These are phyloP conservation scores for Chloris gayana DNA, from an alignment of 176 grass and related monocot species.

Conservation along the genomic window DNA sequence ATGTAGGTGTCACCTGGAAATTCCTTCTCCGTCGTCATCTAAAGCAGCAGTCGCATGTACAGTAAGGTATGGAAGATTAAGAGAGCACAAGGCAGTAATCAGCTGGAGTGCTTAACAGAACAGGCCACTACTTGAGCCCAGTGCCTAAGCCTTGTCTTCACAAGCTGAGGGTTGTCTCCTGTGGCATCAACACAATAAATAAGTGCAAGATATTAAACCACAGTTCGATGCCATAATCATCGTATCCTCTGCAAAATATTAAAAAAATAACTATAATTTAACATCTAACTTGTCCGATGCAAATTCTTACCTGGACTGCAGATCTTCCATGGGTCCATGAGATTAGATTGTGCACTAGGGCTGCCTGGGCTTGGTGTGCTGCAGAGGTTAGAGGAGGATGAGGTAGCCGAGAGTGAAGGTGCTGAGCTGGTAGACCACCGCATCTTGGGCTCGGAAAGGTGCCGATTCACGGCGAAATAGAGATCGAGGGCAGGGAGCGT, in stretches of 20 bases:
- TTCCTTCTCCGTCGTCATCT: constrained; percentile 9
- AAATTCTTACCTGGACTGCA: constrained; percentile 41
- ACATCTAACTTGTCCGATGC: neutral
- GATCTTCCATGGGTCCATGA: constrained; percentile 53
- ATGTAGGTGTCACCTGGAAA: neutral
- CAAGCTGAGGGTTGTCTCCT: constrained; percentile 52
- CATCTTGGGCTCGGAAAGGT: constrained; percentile 50
- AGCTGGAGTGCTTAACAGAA: constrained; percentile 53
- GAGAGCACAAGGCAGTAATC: neutral
- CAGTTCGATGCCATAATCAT: neutral
- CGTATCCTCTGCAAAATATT: neutral
- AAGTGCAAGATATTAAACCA: no score
- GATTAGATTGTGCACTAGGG: constrained; percentile 21
- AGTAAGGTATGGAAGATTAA: neutral
- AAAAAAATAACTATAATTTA: neutral
- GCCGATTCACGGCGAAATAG: constrained; percentile 57
- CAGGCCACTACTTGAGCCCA: constrained; percentile 64
- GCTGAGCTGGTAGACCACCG: constrained; percentile 33
- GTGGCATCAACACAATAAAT: neutral
- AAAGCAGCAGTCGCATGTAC: constrained; percentile 6
- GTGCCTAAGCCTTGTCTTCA: constrained; percentile 59
- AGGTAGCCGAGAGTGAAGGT: constrained; percentile 30
- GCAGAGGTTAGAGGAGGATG: constrained; percentile 44
- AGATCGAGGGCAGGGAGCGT: constrained; percentile 60
- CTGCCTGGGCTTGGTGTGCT: constrained; percentile 33